A percentile compares a stretch with the other conserved stretches of the same genome.
Evolutionary conservation across 177 flowering plant genomes (phyloP).

Genomic region (Vitis hybrid): DNA sequence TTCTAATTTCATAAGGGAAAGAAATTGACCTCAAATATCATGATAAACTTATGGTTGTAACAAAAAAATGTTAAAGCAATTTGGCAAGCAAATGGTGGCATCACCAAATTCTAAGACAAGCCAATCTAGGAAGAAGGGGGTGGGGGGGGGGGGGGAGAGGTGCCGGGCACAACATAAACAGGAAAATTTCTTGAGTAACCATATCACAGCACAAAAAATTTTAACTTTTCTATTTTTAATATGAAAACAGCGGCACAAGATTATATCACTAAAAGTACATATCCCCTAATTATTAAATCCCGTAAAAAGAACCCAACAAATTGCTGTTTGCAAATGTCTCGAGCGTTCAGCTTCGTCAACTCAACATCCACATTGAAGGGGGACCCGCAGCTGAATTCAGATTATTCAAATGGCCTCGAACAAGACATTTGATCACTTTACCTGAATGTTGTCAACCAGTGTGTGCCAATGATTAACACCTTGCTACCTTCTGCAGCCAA

Average conservation of each 20-base stretch:
- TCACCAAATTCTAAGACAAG: too few species aligned
- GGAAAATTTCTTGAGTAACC: too few species aligned
- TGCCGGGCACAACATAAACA: too few species aligned
- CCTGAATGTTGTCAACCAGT: not conserved
- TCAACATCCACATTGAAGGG: not conserved
- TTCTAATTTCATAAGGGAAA: too few species aligned
- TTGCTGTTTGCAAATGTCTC: not conserved
- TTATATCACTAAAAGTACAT: slow-evolving; percentile 9
- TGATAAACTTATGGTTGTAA: too few species aligned
- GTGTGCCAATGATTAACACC: not conserved
- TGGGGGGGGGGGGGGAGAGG: too few species aligned
- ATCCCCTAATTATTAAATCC: slow-evolving; percentile 8
- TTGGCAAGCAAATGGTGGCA: too few species aligned
- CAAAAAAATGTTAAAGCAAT: too few species aligned
- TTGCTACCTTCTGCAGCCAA: not conserved
- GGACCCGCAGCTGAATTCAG: not conserved
- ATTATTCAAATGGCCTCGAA: not conserved
- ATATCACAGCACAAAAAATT: too few species aligned
- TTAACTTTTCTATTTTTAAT: too few species aligned
- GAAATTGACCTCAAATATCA: too few species aligned
- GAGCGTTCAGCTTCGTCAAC: not conserved
- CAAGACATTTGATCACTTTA: not conserved
- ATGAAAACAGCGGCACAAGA: not conserved
- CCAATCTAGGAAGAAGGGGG: too few species aligned
- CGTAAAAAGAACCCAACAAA: not conserved